Conservation (phyloP, 305 asterid species). For the Solanum hybrid region DNA sequence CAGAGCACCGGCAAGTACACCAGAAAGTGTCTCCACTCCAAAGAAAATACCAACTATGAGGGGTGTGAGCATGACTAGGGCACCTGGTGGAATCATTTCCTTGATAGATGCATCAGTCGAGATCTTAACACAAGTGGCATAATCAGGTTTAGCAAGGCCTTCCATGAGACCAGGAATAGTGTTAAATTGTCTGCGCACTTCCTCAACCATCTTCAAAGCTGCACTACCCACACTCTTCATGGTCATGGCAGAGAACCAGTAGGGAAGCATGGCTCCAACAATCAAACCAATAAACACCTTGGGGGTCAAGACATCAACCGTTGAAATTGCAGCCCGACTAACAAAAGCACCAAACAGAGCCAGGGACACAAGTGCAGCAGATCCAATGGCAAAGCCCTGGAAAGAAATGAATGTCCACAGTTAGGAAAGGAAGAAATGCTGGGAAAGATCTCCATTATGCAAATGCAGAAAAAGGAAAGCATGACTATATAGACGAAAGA, state of each 20-base stretch:
- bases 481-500: not conserved
- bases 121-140: constrained; percentile 85
- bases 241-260: constrained; percentile 95
- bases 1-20: constrained; percentile 85
- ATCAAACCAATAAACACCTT: constrained; percentile 80
- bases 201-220: constrained; percentile 89
- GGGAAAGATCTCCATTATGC: not conserved
- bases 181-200: constrained; percentile 83
- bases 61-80: constrained; percentile 92
- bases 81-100: constrained; percentile 93
- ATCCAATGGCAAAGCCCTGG: constrained; percentile 98
- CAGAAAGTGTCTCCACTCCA: constrained; percentile 93
- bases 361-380: constrained; percentile 88
- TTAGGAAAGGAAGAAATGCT: not conserved
- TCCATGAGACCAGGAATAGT: constrained; percentile 88
- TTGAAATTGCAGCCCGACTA: constrained; percentile 65
- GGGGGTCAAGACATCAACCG: constrained; percentile 82
- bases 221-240: constrained; percentile 97
- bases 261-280: constrained; percentile 88
- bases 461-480: not conserved
- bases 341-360: constrained; percentile 93
- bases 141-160: constrained; percentile 72
- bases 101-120: constrained; percentile 84
- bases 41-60: constrained; percentile 80
- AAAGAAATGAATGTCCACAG: constrained; percentile 1